Conservation (phyloP, 345 rosid species). For the Euclidium syriacum region DNA sequence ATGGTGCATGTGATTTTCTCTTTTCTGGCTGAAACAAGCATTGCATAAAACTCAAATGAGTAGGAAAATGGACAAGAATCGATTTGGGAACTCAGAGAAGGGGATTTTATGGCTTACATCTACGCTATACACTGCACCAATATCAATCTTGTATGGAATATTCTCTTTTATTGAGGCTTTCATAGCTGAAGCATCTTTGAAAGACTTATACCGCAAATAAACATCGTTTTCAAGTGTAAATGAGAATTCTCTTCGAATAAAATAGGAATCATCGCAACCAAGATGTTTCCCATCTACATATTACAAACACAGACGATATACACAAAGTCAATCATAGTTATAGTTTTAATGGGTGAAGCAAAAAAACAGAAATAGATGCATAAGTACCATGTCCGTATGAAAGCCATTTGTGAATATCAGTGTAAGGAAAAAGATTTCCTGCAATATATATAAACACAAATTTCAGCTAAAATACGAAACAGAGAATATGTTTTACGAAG, state of each 20-base stretch:
- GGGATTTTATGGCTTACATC: slow-evolving; percentile 43
- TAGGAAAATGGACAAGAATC: neutral
- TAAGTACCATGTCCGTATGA: slow-evolving; percentile 79
- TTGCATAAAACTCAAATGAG: neutral
- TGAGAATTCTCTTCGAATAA: slow-evolving; percentile 79
- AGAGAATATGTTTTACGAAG: neutral
- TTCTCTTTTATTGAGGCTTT: slow-evolving; percentile 57
- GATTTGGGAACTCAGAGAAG: neutral
- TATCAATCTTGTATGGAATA: slow-evolving; percentile 81
- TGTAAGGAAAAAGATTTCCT: slow-evolving; percentile 82
- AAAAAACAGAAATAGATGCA: neutral
- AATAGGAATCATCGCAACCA: slow-evolving; percentile 67
- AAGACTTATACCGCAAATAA: slow-evolving; percentile 70
- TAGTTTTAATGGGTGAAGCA: neutral
- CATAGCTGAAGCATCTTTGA: slow-evolving; percentile 50
- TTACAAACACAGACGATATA: neutral
- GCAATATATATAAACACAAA: slow-evolving; percentile 17
- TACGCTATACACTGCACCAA: slow-evolving; percentile 80
- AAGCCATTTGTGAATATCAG: slow-evolving; percentile 80
- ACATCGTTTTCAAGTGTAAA: slow-evolving; percentile 76
- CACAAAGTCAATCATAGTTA: neutral
- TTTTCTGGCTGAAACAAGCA: slow-evolving; percentile 57
- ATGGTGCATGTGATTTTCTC: slow-evolving; percentile 71
- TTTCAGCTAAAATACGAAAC: neutral
- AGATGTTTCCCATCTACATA: slow-evolving; percentile 88